Conservation (phyloP, 768 basidiomycete genomes). For the Mrakia frigida region DNA sequence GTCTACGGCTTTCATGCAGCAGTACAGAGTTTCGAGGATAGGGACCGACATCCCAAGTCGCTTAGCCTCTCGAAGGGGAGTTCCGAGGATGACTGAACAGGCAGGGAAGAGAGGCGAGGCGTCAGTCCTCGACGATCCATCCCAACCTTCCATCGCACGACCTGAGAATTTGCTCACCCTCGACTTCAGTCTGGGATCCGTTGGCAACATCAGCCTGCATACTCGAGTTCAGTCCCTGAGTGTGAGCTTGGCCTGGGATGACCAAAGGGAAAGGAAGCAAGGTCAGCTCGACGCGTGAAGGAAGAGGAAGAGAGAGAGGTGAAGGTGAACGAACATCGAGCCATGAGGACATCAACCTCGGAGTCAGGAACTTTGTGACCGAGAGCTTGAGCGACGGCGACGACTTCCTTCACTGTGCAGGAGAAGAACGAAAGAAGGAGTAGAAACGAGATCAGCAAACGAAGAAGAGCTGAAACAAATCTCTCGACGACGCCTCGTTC, state of each 20-base stretch:
- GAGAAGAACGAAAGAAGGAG: not conserved
- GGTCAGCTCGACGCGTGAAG: slow-evolving; percentile 1
- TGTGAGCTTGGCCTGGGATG: slow-evolving; percentile 25
- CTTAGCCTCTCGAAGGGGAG: slow-evolving; percentile 27
- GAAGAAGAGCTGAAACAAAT: not conserved
- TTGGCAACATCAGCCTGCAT: slow-evolving; percentile 32
- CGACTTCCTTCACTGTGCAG: slow-evolving; percentile 27
- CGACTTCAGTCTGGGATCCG: slow-evolving; percentile 25
- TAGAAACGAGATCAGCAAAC: not conserved
- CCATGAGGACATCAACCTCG: slow-evolving; percentile 31
- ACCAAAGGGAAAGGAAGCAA: not conserved
- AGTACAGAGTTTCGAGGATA: slow-evolving; percentile 29
- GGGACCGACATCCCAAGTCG: slow-evolving; percentile 23
- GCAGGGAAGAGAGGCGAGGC: not conserved
- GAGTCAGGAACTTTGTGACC: slow-evolving; percentile 29
- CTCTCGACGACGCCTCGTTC: too few species aligned
- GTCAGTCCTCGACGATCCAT: too few species aligned
- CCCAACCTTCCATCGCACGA: too few species aligned
- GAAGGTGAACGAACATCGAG: slow-evolving; percentile 11
- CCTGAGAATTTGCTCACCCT: too few species aligned
- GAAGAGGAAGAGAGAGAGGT: too few species aligned
- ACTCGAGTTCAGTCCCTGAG: slow-evolving; percentile 31
- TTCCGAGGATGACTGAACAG: slow-evolving; percentile 30
- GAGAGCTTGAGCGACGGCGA: slow-evolving; percentile 30
- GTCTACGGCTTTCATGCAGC: slow-evolving; percentile 27